phyloP scores from a whole-genome alignment of 441 rosid species.

The Gossypium aridum region DNA sequence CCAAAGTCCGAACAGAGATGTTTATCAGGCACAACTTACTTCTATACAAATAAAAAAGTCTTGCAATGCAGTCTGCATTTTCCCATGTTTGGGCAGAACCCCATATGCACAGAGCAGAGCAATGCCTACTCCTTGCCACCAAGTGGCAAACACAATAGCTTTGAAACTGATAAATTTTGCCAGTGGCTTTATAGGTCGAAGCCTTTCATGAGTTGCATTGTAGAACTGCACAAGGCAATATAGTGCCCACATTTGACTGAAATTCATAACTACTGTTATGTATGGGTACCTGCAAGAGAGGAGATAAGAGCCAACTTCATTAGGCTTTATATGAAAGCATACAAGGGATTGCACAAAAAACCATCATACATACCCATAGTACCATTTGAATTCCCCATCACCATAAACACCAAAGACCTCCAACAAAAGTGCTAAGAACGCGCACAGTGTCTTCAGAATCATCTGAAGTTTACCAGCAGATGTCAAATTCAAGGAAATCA shows the following conservation, averaged over 20 bases:
- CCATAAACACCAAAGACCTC: slow-evolving; percentile 72
- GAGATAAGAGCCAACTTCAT: neutral
- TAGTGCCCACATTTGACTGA: slow-evolving; percentile 95
- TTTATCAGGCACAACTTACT: slow-evolving; percentile 32
- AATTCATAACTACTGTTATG: slow-evolving; percentile 65
- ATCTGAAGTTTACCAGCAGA: slow-evolving; percentile 40
- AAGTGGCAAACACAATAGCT: slow-evolving; percentile 85
- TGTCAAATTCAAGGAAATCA: neutral
- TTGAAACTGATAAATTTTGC: slow-evolving; percentile 93
- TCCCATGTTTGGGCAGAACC: slow-evolving; percentile 57
- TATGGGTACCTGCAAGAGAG: slow-evolving; percentile 64
- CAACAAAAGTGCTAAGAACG: slow-evolving; percentile 64
- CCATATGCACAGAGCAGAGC: slow-evolving; percentile 49
- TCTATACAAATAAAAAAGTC: slow-evolving; percentile 85
- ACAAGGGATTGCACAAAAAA: neutral
- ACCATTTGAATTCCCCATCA: slow-evolving; percentile 81
- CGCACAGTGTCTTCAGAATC: slow-evolving; percentile 83
- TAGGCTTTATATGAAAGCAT: neutral
- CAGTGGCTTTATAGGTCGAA: slow-evolving; percentile 64
- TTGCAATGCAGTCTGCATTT: slow-evolving; percentile 52
- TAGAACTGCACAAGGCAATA: slow-evolving; percentile 91
- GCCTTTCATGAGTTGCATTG: slow-evolving; percentile 62
- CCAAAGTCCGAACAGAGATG: neutral
- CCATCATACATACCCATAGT: slow-evolving; percentile 55
- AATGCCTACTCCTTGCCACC: slow-evolving; percentile 95